Evolutionary conservation across 257 asterid species (phyloP).

Genomic region (Solanum chilense): DNA sequence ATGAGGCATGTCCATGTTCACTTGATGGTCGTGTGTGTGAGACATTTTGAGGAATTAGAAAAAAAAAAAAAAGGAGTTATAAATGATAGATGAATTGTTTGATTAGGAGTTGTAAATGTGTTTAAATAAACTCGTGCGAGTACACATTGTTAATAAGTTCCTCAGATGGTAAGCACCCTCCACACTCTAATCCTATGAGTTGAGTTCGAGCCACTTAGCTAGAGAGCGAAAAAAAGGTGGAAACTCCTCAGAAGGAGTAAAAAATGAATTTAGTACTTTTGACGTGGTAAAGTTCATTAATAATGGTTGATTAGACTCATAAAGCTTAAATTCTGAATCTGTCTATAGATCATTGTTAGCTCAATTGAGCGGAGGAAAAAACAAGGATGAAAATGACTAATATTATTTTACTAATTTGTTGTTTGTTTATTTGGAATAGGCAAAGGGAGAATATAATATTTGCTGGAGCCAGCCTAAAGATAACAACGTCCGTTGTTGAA

Average conservation of each 20-base stretch:
- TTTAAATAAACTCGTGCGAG: neutral
- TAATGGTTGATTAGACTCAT: neutral
- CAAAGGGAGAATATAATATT: neutral
- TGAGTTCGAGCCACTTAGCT: neutral
- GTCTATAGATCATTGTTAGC: neutral
- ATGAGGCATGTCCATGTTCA: slow-evolving; percentile 3
- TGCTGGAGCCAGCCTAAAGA: neutral
- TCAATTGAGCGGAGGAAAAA: neutral
- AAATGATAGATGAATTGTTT: neutral
- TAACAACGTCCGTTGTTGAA: neutral
- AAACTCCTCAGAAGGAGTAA: neutral
- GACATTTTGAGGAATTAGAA: neutral
- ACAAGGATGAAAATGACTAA: neutral
- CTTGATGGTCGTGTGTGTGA: neutral
- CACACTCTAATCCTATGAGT: neutral
- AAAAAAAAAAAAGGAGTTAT: neutral
- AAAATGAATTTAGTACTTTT: neutral
- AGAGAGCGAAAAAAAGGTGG: neutral
- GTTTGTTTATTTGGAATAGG: neutral
- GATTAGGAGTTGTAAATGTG: neutral
- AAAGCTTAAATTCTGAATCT: neutral
- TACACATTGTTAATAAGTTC: neutral
- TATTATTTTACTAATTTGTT: neutral
- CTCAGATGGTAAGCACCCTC: neutral
- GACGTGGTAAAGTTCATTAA: neutral